Evolutionary conservation across 2,329 filamentous ascomycete genomes (phyloP), one percentile per base, ranked within the genome.

Genomic region (Trichophyton mentagrophytes): DNA sequence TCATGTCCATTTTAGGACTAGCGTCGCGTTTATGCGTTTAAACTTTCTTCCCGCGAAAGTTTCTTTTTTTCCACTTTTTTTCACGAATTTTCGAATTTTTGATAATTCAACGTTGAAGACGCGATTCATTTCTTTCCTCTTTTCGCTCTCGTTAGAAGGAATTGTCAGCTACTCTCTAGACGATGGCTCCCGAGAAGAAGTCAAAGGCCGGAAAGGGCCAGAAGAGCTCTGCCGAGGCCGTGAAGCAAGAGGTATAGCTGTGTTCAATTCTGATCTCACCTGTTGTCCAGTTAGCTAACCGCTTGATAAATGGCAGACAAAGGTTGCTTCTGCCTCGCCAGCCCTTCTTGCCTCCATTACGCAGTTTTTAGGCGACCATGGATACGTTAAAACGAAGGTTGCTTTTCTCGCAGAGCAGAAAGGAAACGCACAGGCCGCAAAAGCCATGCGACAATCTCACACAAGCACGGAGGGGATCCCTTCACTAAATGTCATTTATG

Each of bases 261-360:
- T 27, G 20, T 27, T 25, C 20, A 51, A 27, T 36, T 36, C 13
- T 38, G 13, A 17, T 56, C 6, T 38, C 27, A 56, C 27, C 7
- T 11, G 8, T 9, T 56, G 30, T n/a, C 3, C 53, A 27, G 13
- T 1, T 25, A 30, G 55, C 36, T 57, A 40, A 57, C 36, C 9
- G 36, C 1, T 44, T 44, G 40, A 44, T 57, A n/a, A 42, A 11
- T 5, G 15, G 40, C 20, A 25, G 7, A 7, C 15, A 9, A 15
- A 59, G 42, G 36, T 15, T 9, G 15, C 40, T 11, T 40, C 40
- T 44, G 57, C 82, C 27, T 80, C 86, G 3, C 72, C 80, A 30
- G 80, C 87, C 71, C 76, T 90, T 40, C 76, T 90, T 69, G 81
- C 84, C 63, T 76, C 89, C 15, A 80, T 90, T 67, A 83, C 83